Percentiles rank a stretch among this genome's conserved stretches.
Conservation (phyloP, 371 early-diverging fungal genomes). For the Mortierella sp. region DNA sequence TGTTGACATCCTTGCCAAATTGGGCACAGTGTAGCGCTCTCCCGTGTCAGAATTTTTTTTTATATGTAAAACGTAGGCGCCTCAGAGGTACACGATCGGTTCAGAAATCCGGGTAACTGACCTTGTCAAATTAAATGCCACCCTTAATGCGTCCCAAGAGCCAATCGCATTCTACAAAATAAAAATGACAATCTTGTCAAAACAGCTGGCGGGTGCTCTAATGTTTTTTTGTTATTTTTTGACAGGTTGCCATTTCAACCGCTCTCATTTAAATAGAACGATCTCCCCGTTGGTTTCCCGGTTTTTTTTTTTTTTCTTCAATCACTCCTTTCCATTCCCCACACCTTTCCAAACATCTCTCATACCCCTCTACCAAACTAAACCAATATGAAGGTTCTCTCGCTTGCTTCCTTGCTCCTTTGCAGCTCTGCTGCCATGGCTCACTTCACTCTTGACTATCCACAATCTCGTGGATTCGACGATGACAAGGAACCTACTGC, state of each 20-base stretch:
- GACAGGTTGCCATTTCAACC: neutral
- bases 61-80: neutral
- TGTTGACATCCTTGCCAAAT: neutral
- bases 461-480: slow-evolving; percentile 65
- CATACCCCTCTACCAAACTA: neutral
- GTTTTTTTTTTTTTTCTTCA: neutral
- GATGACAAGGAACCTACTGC: slow-evolving; percentile 62
- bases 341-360: neutral
- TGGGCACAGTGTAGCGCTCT: no score
- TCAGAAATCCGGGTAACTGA: neutral
- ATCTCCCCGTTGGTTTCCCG: neutral
- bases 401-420: slow-evolving; percentile 39
- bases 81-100: neutral
- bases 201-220: neutral
- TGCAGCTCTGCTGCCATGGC: slow-evolving; percentile 56
- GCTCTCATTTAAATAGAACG: neutral
- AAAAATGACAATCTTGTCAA: slow-evolving; percentile 6
- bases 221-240: neutral
- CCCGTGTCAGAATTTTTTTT: slow-evolving; percentile 5
- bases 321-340: neutral
- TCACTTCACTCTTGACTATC: slow-evolving; percentile 67
- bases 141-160: neutral
- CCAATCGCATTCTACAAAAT: neutral
- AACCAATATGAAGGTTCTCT: slow-evolving; percentile 39
- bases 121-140: neutral